Base-by-base conservation (phyloP, 1,284 basidiomycete genomes). In the Amylostereum chailletii region DNA sequence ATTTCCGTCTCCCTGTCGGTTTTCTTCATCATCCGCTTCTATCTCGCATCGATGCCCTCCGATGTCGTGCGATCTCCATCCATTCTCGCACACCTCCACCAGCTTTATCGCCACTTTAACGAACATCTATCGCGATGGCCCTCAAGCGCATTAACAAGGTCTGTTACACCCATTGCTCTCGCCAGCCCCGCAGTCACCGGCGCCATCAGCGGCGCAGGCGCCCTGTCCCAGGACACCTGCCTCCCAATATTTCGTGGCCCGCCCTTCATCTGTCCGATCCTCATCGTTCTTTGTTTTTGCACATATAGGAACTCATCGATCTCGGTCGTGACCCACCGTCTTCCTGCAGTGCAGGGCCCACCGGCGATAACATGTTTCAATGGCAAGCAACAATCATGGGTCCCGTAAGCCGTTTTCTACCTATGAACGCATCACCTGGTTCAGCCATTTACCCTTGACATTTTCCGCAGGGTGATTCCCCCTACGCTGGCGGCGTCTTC, bases 131-230 rank as follows among this genome's bases (percentile, higher is more conserved):
- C 55, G 56, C 58, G 58, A 96, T 95, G 94, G 93, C 94, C 65
- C 79, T 96, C 62, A 95, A 94, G 80, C 93, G 94, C 79, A 97
- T 97, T 77, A 95, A 94, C 88, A 96, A 95, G 87, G 94, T 93
- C 56, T 51, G 81, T 62, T 46, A 19, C 19, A 19, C 19, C 19
- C 45, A 48, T 33, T 49, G 33, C 2, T 52, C 36, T 51, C 53
- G 30, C 11, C 40, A 48, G 45, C 26, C 7, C 2, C 30, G 42
- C 45, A 7, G 8, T 39, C n/a, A 26, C 29, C 31, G 26, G 36
- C 40, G 32, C 39, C 42, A 34, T 41, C 52, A 32, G 43, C 39
- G 49, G 46, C 41, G 45, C 31, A 5, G 5, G 19, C 7, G 1
- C 32, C 32, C 2, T 45, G 38, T 7, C 8, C 34, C 5, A 34